These are phyloP conservation scores for Colletotrichum aenigma DNA, from an alignment of 2,329 filamentous ascomycete genomes.

Conservation along the genomic window DNA sequence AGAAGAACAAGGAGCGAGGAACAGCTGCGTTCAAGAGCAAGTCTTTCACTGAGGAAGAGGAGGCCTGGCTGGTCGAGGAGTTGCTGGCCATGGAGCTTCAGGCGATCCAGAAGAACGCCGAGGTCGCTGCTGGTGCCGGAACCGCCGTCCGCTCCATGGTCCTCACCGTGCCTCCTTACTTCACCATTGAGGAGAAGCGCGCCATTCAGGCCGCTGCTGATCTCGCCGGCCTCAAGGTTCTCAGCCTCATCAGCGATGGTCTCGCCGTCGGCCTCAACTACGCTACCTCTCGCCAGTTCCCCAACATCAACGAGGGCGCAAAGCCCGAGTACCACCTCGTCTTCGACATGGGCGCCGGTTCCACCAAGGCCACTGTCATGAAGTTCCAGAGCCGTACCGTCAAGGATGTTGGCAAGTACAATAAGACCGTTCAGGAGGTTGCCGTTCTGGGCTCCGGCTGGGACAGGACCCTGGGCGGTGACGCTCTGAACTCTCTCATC, in stretches of 20 bases:
- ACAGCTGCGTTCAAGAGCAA: conserved; percentile 85
- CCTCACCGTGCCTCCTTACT: conserved; percentile 89
- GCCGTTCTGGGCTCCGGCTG: conserved; percentile 84
- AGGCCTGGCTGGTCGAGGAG: conserved; percentile 84
- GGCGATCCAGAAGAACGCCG: conserved; percentile 88
- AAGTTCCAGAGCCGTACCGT: conserved; percentile 87
- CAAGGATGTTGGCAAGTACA: conserved; percentile 91
- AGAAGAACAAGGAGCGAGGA: conserved; percentile 61
- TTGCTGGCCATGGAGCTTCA: conserved; percentile 95
- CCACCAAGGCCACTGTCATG: conserved; percentile 86
- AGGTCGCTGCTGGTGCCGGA: conserved; percentile 78
- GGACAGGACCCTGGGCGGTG: conserved; percentile 89
- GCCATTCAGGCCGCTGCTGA: conserved; percentile 85
- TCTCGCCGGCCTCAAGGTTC: conserved; percentile 84
- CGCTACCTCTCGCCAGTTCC: conserved; percentile 88
- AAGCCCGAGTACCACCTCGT: conserved; percentile 92
- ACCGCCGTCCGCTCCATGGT: conserved; percentile 80
- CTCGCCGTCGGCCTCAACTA: conserved; percentile 95
- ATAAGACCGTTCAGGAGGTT: conserved; percentile 98
- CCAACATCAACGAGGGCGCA: conserved; percentile 78
- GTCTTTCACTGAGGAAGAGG: conserved; percentile 64
- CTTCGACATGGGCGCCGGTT: conserved; percentile 98
- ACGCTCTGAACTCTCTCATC: conserved; percentile 86
- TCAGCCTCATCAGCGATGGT: conserved; percentile 86
- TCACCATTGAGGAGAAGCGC: conserved; percentile 87